Conservation (phyloP, 805 yeast genomes). For the Sugiyamaella marilandica region DNA sequence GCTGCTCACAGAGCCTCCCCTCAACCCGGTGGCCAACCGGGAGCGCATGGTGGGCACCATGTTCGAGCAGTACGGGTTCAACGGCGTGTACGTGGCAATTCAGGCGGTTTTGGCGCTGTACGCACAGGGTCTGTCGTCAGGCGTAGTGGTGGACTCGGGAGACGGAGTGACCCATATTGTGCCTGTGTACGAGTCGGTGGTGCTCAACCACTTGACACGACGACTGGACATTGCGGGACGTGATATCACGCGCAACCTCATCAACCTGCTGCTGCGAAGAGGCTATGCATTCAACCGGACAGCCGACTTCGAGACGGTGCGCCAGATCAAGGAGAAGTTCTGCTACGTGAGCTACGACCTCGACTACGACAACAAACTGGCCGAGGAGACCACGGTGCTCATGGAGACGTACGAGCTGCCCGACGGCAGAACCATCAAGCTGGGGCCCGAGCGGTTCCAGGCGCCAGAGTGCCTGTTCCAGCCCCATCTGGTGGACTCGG, state of each 20-base stretch:
- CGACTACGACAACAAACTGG: conserved; percentile 78
- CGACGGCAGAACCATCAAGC: conserved; percentile 90
- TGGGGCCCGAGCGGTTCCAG: conserved; percentile 93
- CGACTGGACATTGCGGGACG: conserved; percentile 97
- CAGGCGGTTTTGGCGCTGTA: conserved; percentile 97
- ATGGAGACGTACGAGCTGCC: conserved; percentile 92
- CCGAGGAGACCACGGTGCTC: conserved; percentile 92
- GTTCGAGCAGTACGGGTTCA: conserved; percentile 86
- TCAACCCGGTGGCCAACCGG: conserved; percentile 89
- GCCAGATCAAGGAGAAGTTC: conserved; percentile 93
- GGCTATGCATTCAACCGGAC: conserved; percentile 98
- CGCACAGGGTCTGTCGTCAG: conserved; percentile 94
- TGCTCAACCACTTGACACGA: conserved; percentile 86
- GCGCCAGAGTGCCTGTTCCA: conserved; percentile 97
- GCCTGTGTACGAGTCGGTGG: conserved; percentile 95
- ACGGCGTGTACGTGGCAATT: conserved; percentile 91
- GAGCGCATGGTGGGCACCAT: conserved; percentile 88
- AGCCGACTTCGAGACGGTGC: conserved; percentile 97
- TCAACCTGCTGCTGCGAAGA: conserved; percentile 83
- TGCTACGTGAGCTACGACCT: conserved; percentile 95
- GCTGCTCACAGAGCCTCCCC: conserved; percentile 93
- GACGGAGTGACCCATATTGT: conserved; percentile 98
- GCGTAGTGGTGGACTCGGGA: conserved; percentile 98
- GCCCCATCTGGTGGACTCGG: conserved; percentile 90
- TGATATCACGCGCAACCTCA: conserved; percentile 94